phyloP scores from a whole-genome alignment of 192 early-diverging fungal species.

The Blastocladiella britannica region DNA sequence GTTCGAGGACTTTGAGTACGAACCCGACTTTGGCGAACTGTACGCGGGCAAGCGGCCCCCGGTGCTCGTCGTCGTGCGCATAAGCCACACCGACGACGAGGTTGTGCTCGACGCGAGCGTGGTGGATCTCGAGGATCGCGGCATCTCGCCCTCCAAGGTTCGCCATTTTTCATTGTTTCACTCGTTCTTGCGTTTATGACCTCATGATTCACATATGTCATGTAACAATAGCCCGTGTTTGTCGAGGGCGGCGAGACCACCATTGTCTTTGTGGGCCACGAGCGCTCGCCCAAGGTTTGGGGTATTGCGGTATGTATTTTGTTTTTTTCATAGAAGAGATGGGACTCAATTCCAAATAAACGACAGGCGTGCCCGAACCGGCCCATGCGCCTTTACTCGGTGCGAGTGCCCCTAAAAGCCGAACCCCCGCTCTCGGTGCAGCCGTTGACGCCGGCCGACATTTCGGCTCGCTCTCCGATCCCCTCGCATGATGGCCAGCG shows the following conservation, averaged over 20 bases:
- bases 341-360: too few relatives aligned
- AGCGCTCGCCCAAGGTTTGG: constrained; percentile 25
- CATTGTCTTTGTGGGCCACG: constrained; percentile 46
- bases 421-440: too few relatives aligned
- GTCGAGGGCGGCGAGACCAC: constrained; percentile 19
- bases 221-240: constrained; percentile 18
- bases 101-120: too few relatives aligned
- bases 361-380: constrained; percentile 55
- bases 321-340: too few relatives aligned
- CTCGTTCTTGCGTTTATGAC: constrained; percentile 4
- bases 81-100: constrained; percentile 11
- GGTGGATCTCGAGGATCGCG: constrained; percentile 6
- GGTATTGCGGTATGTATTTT: constrained; percentile 44
- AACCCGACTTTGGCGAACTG: constrained; percentile 50
- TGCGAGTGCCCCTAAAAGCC: not conserved
- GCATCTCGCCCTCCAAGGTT: constrained; percentile 14
- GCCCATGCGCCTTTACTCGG: constrained; percentile 1
- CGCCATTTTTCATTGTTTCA: not conserved
- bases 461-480: not conserved
- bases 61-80: constrained; percentile 26
- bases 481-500: not conserved
- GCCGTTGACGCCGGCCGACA: too few relatives aligned
- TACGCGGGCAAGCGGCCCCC: constrained; percentile 37
- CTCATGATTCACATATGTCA: constrained; percentile 2
- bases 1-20: constrained; percentile 20